Base-by-base conservation (phyloP, 2,329 filamentous ascomycete genomes). In the Camptophora hylomeconis region DNA sequence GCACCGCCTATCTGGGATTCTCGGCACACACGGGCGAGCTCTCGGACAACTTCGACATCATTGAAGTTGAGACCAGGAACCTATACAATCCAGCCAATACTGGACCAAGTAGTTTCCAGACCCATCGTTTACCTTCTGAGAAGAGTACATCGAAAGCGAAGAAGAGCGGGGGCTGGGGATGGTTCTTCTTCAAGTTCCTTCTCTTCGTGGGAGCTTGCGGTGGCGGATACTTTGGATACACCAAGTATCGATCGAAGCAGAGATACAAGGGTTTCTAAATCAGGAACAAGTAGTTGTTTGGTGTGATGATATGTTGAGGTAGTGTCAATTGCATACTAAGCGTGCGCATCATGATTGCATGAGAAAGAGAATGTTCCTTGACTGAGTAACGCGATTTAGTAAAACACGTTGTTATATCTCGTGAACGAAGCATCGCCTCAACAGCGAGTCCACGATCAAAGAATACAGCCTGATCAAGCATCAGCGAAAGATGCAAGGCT, bases 41-140 rank as follows among this genome's bases (percentile, higher is more conserved):
- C 42, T 83, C 76, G 57, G 89, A 98, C 61, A 93, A 93, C 66
- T 87, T 94, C 66, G 89, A 98, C 59, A 92, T 98, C 55, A 74
- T 95, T 52, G 79, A 74, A 28, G 70, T 98, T 46, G 66, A 75
- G 40, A 77, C 87, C 33, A 80, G 79, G 64, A 98, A 94, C 56
- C 63, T 98, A 38, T 95, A 95, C 62, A 75, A 69, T 45, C 71
- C 36, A 25, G 43, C 31, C 39, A 29, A 39, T n/a, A 30, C 36
- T 11, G 36, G 43, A 9, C 35, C 41, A 24, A 45, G 37, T 32
- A 48, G 42, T 38, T 35, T 42, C 25, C 41, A 44, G 31, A n/a
- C n/a, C n/a, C n/a, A n/a, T n/a, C n/a, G n/a, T n/a, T n/a, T n/a
- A n/a, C n/a, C n/a, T n/a, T n/a, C n/a, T n/a, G 7, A 36, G 14